Base-by-base conservation (phyloP, 768 basidiomycete genomes). In the Tulasnella sp. region DNA sequence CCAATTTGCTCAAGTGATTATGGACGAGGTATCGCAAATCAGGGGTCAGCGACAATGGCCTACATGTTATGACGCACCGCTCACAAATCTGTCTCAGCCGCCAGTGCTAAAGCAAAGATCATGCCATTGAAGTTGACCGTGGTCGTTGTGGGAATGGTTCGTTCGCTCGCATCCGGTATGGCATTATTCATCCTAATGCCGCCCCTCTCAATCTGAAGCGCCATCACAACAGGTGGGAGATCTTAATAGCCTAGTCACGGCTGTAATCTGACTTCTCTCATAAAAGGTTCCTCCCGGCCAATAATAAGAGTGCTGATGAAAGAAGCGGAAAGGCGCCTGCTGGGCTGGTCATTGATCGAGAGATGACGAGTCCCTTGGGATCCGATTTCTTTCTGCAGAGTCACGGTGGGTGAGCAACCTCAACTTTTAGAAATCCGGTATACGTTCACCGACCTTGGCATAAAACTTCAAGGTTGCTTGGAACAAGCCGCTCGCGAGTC, bases 341-440 rank as follows among this genome's bases (percentile, higher is more conserved):
- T 15, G 57, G 57, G 9, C 31, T 51, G 21, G 57, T 59, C 7
- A n/a, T 59, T 21, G 57, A 59, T 27, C 25, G 29, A 11, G 57
- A 34, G 4, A 50, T 59, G 22, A 41, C 46, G 11, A 22, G 24
- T 30, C 45, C 46, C 21, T 77, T 78, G 0, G 84, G 87, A 54
- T 82, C 83, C 41, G 88, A 91, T 63, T 91, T 80, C 68, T 89
- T 85, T 64, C 74, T 91, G 3, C 82, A 82, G 65, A 84, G 82
- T 54, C 88, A 91, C 59, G 85, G 79, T 0, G 87, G 86, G 45
- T 50, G 19, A 12, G 46, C 49, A 1, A 49, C 19, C 25, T 22
- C 5, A 12, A 17, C 8, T 12, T 2, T 27, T 12, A 4, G 24
- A 5, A 25, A 19, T 21, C 3, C 27, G 49, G 25, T 21, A 10